Evolutionary conservation across 768 basidiomycete genomes (phyloP), one percentile per base, ranked within the genome.

Genomic region (Rhodotorula taiwanensis): DNA sequence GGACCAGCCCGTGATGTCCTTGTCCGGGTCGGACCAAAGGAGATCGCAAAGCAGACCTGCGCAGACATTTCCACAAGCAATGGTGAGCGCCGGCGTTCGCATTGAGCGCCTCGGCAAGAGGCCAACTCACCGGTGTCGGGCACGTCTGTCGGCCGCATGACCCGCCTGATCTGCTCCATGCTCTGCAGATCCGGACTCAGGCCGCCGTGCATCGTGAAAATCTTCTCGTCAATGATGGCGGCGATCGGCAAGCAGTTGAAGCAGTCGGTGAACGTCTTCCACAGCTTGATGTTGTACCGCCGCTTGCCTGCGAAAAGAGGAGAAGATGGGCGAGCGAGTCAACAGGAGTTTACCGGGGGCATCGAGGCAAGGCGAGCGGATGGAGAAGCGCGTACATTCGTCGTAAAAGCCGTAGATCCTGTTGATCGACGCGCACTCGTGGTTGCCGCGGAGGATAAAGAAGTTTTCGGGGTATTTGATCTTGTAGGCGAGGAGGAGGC

Each of bases 381-480:
- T 8, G 11, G 14, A n/a, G 14, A 25, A 21, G 8, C 42, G 83
- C 89, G 72, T 73, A 94, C 94, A 98, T 83, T 99, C 94, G 76
- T 99, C 94, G 78, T 99, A 99, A 80, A 99, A 99, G 61, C 94
- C 94, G 78, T 99, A 99, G 79, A 99, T 98, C 77, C 94, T 83
- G 81, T 98, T 99, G 80, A 99, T 98, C 77, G 89, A 91, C 70
- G 94, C 94, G 76, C 94, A 95, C 79, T 99, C 94, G 78, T 99
- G 94, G 79, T 99, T 99, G 72, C 94, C 94, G 73, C 94, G 82
- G 67, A 99, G 83, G 77, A 99, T 93, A 81, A 99, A 99, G 81
- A 99, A 99, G 82, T 99, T 99, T 84, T 99, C 94, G 55, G 94
- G 94, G 81, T 97, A 99, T 83, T 98, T 99, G 82, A 94, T 94